Evolutionary conservation across 1,139 yeast genomes (phyloP).

Genomic region (Yamadazyma pseudoaaseri): DNA sequence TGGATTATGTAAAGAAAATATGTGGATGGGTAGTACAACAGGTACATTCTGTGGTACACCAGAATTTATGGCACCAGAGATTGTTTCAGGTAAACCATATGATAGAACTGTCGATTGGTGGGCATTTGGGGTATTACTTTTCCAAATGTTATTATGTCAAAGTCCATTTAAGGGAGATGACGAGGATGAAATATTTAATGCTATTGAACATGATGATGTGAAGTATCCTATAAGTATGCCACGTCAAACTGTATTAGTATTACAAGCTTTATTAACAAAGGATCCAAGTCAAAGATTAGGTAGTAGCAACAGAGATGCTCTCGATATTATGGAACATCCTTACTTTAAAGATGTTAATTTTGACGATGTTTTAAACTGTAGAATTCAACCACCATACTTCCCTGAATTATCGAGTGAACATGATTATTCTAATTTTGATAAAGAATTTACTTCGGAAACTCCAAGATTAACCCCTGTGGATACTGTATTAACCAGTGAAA

Average conservation of each 20-base stretch:
- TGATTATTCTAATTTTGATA: slow-evolving; percentile 91
- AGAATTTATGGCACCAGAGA: slow-evolving; percentile 99
- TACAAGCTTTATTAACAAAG: slow-evolving; percentile 86
- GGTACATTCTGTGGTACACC: slow-evolving; percentile 99
- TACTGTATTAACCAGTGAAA: slow-evolving; percentile 76
- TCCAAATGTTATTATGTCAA: slow-evolving; percentile 94
- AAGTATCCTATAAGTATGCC: slow-evolving; percentile 97
- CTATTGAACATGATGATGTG: slow-evolving; percentile 98
- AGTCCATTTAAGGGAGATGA: slow-evolving; percentile 98
- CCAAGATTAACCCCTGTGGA: slow-evolving; percentile 95
- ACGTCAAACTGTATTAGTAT: slow-evolving; percentile 89
- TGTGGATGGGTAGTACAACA: slow-evolving; percentile 90
- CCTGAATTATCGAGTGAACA: slow-evolving; percentile 84
- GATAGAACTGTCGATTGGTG: slow-evolving; percentile 98
- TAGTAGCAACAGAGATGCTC: slow-evolving; percentile 82
- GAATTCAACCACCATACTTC: slow-evolving; percentile 80
- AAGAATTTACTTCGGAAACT: slow-evolving; percentile 91
- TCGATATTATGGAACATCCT: slow-evolving; percentile 92
- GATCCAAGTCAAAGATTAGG: slow-evolving; percentile 87
- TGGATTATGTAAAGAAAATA: slow-evolving; percentile 93
- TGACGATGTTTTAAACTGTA: slow-evolving; percentile 74
- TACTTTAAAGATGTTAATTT: slow-evolving; percentile 88
- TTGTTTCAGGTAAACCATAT: slow-evolving; percentile 86
- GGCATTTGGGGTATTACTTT: slow-evolving; percentile 96
- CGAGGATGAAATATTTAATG: slow-evolving; percentile 96